These are phyloP conservation scores for Somion occarium DNA, from an alignment of 1,284 basidiomycete species.

Conservation along the genomic window DNA sequence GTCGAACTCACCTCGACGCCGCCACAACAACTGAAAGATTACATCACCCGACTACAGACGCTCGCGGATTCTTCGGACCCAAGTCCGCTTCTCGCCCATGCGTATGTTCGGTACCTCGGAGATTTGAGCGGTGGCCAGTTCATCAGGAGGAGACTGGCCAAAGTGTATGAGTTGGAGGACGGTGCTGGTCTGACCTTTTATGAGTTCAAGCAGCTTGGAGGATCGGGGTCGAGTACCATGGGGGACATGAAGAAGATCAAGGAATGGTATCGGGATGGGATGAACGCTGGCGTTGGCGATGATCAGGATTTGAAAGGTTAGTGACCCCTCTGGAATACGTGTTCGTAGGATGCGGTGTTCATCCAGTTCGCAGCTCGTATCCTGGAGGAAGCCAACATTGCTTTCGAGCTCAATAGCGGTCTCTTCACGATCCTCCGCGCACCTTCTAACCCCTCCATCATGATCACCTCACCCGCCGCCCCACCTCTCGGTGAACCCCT, in stretches of 20 bases:
- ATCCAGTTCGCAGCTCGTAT: conserved; percentile 31
- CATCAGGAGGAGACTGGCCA: conserved; percentile 58
- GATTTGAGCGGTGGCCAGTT: conserved; percentile 82
- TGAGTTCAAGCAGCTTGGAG: conserved; percentile 57
- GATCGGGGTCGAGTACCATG: conserved; percentile 35
- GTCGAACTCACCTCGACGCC: conserved; percentile 36
- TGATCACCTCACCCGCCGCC: conserved; percentile 7
- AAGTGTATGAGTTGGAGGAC: conserved; percentile 62
- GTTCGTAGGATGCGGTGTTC: not conserved
- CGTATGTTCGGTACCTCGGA: conserved; percentile 84
- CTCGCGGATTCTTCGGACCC: conserved; percentile 45
- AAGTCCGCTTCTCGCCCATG: conserved; percentile 64
- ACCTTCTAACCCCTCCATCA: conserved; percentile 12
- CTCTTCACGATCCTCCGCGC: conserved; percentile 52
- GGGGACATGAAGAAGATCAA: conserved; percentile 75
- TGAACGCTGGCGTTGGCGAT: conserved; percentile 63
- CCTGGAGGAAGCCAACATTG: conserved; percentile 61
- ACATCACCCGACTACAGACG: conserved; percentile 45
- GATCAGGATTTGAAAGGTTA: conserved; percentile 53
- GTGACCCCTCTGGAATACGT: conserved; percentile 17
- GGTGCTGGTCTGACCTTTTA: conserved; percentile 65
- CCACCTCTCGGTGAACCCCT: conserved; percentile 23
- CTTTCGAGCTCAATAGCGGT: conserved; percentile 65
- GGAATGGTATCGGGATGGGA: conserved; percentile 70
- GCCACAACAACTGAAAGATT: conserved; percentile 48